Base-by-base conservation (phyloP, 192 early-diverging fungal genomes). In the Dissophora globulifera region DNA sequence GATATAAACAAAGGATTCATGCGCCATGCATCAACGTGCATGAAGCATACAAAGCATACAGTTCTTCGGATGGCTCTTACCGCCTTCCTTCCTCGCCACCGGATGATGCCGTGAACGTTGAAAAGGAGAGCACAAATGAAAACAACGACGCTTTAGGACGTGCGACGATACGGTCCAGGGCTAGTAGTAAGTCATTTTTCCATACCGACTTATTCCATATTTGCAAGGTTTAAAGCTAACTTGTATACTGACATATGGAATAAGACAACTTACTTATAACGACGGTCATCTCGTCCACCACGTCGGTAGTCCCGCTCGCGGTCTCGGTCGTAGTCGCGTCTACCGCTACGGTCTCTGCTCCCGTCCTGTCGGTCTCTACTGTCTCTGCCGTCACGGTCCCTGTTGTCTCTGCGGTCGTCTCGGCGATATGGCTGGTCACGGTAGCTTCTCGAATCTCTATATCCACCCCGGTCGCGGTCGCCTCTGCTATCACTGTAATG, bases 281-380 rank as follows among this genome's bases (percentile, higher is more conserved):
- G 80, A 78, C 55, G 68, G 49, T 57, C 79, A 29, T 67, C 81
- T 62, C 60, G 62, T 55, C 78, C 57, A 56, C 82, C 65, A 19
- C 83, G 75, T 47, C 83, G 79, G 49, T 83, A 82, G 42, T 87
- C 85, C 47, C 83, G 69, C n/a, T n/a, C n/a, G n/a, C n/a, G n/a
- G 48, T 76, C 76, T 47, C 83, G 71, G 58, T 87, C 85, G 62
- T 82, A 78, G 30, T 84, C 82, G 51, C 71, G 64, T 54, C 76
- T 55, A 50, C 69, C 45, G 26, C 79, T 60, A 50, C 82, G 70
- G 46, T 83, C 78, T 41, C 83, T 78, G 49, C 81, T 62, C 60
- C 76, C 59, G 45, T 72, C 67, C n/a, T 80, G 63, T 35, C 80
- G 58, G 29, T 71, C 76, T n/a, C 81, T 49, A 20, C 67, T 72